Base-by-base conservation (phyloP, 2,329 filamentous ascomycete genomes). In the Monosporascus sp. region DNA sequence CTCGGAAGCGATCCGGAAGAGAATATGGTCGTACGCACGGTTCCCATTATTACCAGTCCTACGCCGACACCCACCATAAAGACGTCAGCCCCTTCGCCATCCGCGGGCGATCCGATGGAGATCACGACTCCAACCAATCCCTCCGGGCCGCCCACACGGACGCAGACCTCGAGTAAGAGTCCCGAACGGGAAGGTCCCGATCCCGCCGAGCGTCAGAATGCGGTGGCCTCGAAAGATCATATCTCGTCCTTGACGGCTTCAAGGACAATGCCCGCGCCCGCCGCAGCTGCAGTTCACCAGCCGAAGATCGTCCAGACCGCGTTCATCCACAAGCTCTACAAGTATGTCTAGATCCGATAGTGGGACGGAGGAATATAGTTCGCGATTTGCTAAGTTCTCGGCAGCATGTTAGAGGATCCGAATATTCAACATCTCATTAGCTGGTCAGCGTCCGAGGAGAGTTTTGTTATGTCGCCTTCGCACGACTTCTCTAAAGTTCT, bases 311-410 rank as follows among this genome's bases (percentile, higher is more conserved):
- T 97, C 17, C 94, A 99, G 74, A 97, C 94, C 11, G 94, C 94
- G 22, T 99, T 99, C 66, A 97, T 99, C 60, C 94, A 99, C 72
- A 99, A 99, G 72, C 83, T 99, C 37, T 99, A 97, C 79, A 97
- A 95, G 92, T 97, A 79, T 67, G 86, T 57, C 42, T 53, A 51
- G 20, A 46, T 27, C 27, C 22, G 25, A 9, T 48, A 15, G 45
- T 27, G 3, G 31, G 25, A 37, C 27, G 37, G 18, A 9, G 37
- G 46, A 22, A 48, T 34, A 37, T 46, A 42, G 37, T 20, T 20
- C 44, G 39, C 20, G 42, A n/a, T 22, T 47, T 56, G 50, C 57
- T 65, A 55, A 65, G 54, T 24, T 27, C 52, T 38, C 48, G 46
- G 59, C 67, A 97, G 93, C 74, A 97, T 99, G 94, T 79, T 99